phyloP scores from a whole-genome alignment of 2,329 filamentous ascomycete genomes.

The Colletotrichum sp. region DNA sequence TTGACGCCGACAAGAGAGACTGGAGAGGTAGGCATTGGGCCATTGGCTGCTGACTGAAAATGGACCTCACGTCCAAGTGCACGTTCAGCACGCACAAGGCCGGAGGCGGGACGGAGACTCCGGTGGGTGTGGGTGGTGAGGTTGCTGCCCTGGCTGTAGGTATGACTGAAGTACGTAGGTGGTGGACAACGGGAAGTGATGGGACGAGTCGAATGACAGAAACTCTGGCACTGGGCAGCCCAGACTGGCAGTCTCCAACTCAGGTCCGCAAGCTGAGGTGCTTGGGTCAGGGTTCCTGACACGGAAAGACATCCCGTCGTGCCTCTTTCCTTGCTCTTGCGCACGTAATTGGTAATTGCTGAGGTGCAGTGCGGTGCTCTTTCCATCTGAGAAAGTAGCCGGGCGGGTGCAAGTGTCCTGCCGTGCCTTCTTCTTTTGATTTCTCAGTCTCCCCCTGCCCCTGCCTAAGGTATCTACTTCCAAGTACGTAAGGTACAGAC shows the following conservation, averaged over 20 bases:
- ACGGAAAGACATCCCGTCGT: background rate
- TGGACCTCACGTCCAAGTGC: background rate
- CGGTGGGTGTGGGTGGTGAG: background rate
- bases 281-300: background rate
- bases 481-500: too few species aligned
- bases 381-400: background rate
- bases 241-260: background rate
- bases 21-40: background rate
- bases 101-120: conserved; percentile 7
- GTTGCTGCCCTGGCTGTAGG: background rate
- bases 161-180: background rate
- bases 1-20: background rate
- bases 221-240: background rate
- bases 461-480: background rate
- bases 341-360: background rate
- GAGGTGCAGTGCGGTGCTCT: background rate
- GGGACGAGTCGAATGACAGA: background rate
- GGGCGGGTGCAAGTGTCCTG: background rate
- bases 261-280: background rate
- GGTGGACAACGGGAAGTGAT: background rate
- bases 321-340: background rate
- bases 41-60: background rate
- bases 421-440: background rate
- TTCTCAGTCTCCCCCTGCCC: background rate
- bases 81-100: background rate